phyloP scores from a whole-genome alignment of 2,329 filamentous ascomycete species.

The Ramularia collo-cygni region DNA sequence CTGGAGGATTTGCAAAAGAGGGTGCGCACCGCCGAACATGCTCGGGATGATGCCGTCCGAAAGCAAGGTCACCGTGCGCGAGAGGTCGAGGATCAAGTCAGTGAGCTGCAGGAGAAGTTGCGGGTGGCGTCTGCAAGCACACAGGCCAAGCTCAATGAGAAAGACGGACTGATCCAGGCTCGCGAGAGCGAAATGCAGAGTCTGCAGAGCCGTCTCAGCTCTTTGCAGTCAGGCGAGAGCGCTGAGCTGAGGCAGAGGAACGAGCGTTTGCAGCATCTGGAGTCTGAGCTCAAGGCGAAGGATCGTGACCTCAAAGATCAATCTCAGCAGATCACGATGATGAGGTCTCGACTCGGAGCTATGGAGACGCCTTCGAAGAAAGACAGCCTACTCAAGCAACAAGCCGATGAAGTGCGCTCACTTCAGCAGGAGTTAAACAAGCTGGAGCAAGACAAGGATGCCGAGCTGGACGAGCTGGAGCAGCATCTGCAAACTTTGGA shows the following conservation, averaged over 20 bases:
- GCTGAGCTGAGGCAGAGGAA: conserved; percentile 27
- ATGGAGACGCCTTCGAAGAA: conserved; percentile 34
- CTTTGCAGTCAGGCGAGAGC: conserved; percentile 26
- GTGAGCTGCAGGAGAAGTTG: conserved; percentile 45
- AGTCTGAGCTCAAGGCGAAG: conserved; percentile 32
- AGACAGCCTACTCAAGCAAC: conserved; percentile 30
- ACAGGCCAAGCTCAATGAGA: conserved; percentile 39
- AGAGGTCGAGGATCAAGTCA: conserved; percentile 38
- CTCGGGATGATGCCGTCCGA: conserved; percentile 22
- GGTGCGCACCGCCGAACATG: conserved; percentile 23
- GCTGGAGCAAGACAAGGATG: conserved; percentile 31
- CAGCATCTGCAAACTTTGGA: conserved; percentile 27
- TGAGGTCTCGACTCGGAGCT: conserved; percentile 28
- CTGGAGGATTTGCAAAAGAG: conserved; percentile 37
- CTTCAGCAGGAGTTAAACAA: conserved; percentile 28
- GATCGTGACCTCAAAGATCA: conserved; percentile 26
- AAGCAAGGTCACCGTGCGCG: conserved; percentile 51
- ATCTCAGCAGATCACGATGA: conserved; percentile 25
- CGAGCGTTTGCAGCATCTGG: conserved; percentile 32
- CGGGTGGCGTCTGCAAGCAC: conserved; percentile 32
- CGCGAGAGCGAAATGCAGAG: conserved; percentile 36
- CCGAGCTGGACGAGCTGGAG: conserved; percentile 32
- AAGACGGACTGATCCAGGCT: conserved; percentile 35
- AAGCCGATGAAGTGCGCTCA: conserved; percentile 29
- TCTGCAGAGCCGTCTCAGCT: conserved; percentile 27